Evolutionary conservation across 2,329 filamentous ascomycete species (phyloP).

Genomic region (Diatrype stigma): DNA sequence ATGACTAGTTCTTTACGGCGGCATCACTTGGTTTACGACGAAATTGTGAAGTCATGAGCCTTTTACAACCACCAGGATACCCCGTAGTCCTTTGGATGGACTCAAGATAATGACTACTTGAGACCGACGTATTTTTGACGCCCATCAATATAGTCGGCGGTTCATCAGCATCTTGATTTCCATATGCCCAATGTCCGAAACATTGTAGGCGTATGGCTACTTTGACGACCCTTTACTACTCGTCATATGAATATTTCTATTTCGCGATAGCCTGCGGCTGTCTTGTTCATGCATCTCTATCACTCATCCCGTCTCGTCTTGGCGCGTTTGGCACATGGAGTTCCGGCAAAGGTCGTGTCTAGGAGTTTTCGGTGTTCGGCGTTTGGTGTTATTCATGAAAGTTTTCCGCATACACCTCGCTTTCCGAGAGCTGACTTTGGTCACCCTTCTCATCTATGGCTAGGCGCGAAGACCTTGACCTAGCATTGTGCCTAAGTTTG

Average conservation of each 20-base stretch:
- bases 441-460: neutral
- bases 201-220: conserved; percentile 4
- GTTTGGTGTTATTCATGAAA: conserved; percentile 13
- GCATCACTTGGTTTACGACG: conserved; percentile 4
- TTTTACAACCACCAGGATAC: conserved; percentile 2
- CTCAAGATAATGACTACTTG: neutral
- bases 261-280: conserved; percentile 16
- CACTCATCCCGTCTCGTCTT: conserved; percentile 1
- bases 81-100: neutral
- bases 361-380: conserved; percentile 16
- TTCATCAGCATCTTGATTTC: neutral
- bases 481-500: neutral
- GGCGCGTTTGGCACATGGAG: conserved; percentile 13
- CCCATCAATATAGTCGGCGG: neutral
- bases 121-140: neutral
- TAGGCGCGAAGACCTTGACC: neutral
- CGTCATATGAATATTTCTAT: conserved; percentile 2
- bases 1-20: conserved; percentile 5
- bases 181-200: conserved; percentile 18
- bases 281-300: conserved; percentile 17
- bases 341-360: conserved; percentile 11
- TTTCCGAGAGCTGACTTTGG: neutral
- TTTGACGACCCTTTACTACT: conserved; percentile 3
- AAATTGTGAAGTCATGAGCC: conserved; percentile 9
- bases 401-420: conserved; percentile 4